These are phyloP conservation scores for Geotrichum siamense DNA, from an alignment of 1,139 yeast species.

Conservation along the genomic window DNA sequence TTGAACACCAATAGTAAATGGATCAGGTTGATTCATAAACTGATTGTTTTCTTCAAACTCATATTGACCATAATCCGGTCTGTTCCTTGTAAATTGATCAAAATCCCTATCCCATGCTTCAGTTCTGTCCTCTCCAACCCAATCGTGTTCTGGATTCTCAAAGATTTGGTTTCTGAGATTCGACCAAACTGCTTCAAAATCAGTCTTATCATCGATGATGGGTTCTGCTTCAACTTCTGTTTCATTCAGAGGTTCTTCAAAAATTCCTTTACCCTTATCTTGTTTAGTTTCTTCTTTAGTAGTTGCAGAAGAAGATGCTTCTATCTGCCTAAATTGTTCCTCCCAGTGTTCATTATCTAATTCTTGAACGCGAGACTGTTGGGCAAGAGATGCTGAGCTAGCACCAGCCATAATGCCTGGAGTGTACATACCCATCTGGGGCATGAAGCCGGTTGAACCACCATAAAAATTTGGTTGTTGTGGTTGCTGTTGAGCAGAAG, in stretches of 20 bases:
- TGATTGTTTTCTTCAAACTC: slow-evolving; percentile 69
- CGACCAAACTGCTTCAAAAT: slow-evolving; percentile 68
- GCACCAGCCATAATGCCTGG: slow-evolving; percentile 8
- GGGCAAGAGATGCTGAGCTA: slow-evolving; percentile 16
- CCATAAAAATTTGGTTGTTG: slow-evolving; percentile 8
- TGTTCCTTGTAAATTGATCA: slow-evolving; percentile 61
- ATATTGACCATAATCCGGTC: slow-evolving; percentile 75
- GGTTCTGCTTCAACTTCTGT: slow-evolving; percentile 24
- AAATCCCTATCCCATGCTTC: slow-evolving; percentile 49
- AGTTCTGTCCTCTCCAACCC: slow-evolving; percentile 39
- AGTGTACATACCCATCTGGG: slow-evolving; percentile 13
- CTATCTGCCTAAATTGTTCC: slow-evolving; percentile 73
- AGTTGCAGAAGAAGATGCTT: slow-evolving; percentile 40
- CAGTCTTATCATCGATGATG: slow-evolving; percentile 28
- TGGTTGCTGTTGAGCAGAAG: background rate
- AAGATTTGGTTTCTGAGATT: slow-evolving; percentile 45
- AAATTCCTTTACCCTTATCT: slow-evolving; percentile 19
- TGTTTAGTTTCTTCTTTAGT: slow-evolving; percentile 31
- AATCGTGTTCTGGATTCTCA: slow-evolving; percentile 41
- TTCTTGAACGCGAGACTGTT: slow-evolving; percentile 31
- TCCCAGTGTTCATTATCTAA: slow-evolving; percentile 58
- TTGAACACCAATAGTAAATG: slow-evolving; percentile 83
- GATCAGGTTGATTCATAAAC: slow-evolving; percentile 65
- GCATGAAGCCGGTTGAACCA: slow-evolving; percentile 10
- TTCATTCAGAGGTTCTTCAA: slow-evolving; percentile 22